phyloP scores from a whole-genome alignment of 768 basidiomycete species.

The Termitomyces sp. region DNA sequence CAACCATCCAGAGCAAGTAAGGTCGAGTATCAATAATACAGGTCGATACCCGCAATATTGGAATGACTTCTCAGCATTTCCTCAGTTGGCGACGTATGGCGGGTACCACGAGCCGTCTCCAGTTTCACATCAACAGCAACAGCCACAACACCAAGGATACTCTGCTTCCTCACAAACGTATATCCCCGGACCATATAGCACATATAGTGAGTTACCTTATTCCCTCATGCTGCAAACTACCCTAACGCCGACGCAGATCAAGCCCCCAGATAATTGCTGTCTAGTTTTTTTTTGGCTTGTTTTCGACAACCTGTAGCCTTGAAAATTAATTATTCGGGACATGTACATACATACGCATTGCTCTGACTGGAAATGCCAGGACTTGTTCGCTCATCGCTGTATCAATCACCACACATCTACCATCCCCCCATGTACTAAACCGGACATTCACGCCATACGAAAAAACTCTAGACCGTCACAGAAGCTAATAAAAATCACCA shows the following conservation, averaged over 20 bases:
- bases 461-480: neutral
- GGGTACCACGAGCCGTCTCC: conserved; percentile 15
- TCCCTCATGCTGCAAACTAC: neutral
- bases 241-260: conserved; percentile 1
- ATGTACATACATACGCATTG: neutral
- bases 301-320: conserved; percentile 8
- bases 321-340: conserved; percentile 3
- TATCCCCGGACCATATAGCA: conserved; percentile 19
- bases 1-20: conserved; percentile 10
- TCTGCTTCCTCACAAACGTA: conserved; percentile 17
- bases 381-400: conserved; percentile 3
- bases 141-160: conserved; percentile 9
- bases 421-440: conserved; percentile 1
- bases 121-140: conserved; percentile 8
- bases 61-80: conserved; percentile 49
- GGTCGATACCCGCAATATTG: conserved; percentile 47
- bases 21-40: conserved; percentile 13
- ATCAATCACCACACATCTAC: neutral
- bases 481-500: neutral
- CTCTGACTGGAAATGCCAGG: conserved; percentile 1
- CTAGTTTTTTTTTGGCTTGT: neutral
- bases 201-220: conserved; percentile 18
- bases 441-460: neutral
- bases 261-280: conserved; percentile 7
- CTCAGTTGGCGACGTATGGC: conserved; percentile 39